phyloP scores from a whole-genome alignment of 163 green algal species.

The Prototheca stagnorum region DNA sequence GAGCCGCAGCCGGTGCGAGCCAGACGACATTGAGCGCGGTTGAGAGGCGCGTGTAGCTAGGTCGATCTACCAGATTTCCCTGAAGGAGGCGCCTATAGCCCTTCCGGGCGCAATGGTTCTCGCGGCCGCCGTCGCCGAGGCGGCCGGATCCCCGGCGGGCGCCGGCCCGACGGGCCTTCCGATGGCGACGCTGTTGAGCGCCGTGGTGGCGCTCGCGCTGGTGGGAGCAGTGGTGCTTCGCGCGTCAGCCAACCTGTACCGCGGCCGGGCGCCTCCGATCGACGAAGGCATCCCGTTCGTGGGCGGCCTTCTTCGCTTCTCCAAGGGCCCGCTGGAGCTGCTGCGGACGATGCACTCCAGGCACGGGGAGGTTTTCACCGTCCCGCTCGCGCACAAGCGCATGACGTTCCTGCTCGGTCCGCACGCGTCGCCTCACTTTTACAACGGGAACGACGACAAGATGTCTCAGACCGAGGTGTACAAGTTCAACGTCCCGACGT shows the following conservation, averaged over 20 bases:
- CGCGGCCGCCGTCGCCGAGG: background rate
- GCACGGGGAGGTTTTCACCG: slow-evolving; percentile 87
- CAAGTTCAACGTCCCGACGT: slow-evolving; percentile 93
- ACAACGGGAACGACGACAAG: slow-evolving; percentile 85
- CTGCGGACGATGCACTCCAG: slow-evolving; percentile 63
- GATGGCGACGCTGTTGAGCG: too few relatives aligned
- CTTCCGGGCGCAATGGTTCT: slow-evolving; percentile 1
- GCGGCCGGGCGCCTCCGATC: slow-evolving; percentile 46
- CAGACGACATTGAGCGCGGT: too few relatives aligned
- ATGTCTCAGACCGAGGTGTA: slow-evolving; percentile 84
- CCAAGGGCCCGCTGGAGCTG: slow-evolving; percentile 61
- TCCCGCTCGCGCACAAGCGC: slow-evolving; percentile 83
- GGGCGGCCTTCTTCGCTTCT: slow-evolving; percentile 84
- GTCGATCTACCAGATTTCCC: too few relatives aligned
- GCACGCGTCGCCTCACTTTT: slow-evolving; percentile 79
- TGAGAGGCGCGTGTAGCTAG: too few relatives aligned
- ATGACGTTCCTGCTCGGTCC: slow-evolving; percentile 96
- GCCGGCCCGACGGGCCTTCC: too few relatives aligned
- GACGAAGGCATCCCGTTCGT: slow-evolving; percentile 82
- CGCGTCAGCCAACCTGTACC: slow-evolving; percentile 22
- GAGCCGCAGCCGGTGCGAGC: too few relatives aligned
- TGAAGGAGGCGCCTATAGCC: too few relatives aligned
- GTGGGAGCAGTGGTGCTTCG: slow-evolving; percentile 1
- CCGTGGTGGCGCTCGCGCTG: background rate
- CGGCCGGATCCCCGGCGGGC: background rate